phyloP scores from a whole-genome alignment of 139 green algal species.

The Picochlorum sp. region DNA sequence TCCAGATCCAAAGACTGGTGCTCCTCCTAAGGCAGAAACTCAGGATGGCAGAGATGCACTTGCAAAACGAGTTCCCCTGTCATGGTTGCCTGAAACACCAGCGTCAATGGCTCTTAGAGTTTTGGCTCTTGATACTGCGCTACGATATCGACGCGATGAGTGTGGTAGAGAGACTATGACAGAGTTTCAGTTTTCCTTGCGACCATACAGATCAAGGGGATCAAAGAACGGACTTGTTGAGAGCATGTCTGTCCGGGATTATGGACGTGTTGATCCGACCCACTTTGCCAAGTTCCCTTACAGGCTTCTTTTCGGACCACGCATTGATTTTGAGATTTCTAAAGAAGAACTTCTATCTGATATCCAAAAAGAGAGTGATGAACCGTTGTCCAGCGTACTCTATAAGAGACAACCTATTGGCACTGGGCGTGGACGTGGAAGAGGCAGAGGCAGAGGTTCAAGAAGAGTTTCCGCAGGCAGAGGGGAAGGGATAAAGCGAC shows the following conservation, averaged over 20 bases:
- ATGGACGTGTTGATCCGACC: constrained; percentile 15
- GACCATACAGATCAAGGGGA: not conserved
- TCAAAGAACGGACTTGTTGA: not conserved
- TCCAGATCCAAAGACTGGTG: not conserved
- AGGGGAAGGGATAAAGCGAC: too few relatives aligned
- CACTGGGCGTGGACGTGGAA: not conserved
- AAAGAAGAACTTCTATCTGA: constrained; percentile 16
- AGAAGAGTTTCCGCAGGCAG: not conserved
- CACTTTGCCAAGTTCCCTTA: constrained; percentile 33
- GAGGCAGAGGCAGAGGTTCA: not conserved
- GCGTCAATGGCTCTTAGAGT: constrained; percentile 58
- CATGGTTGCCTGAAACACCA: constrained; percentile 67
- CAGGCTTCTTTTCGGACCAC: constrained; percentile 18
- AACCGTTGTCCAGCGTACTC: not conserved
- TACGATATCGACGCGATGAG: constrained; percentile 35
- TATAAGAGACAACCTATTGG: not conserved
- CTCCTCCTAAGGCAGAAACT: not conserved
- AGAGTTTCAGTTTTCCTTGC: constrained; percentile 4
- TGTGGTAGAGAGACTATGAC: not conserved
- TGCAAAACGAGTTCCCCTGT: constrained; percentile 25
- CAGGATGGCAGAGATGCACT: not conserved
- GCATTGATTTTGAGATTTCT: constrained; percentile 23
- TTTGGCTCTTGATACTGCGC: constrained; percentile 47
- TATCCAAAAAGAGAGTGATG: constrained; percentile 15
- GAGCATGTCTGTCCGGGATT: not conserved